A percentile compares a stretch with the other conserved stretches of the same genome.
These are phyloP conservation scores for Dendrobium nobile DNA, from an alignment of 106 monocot species.

Conservation along the genomic window DNA sequence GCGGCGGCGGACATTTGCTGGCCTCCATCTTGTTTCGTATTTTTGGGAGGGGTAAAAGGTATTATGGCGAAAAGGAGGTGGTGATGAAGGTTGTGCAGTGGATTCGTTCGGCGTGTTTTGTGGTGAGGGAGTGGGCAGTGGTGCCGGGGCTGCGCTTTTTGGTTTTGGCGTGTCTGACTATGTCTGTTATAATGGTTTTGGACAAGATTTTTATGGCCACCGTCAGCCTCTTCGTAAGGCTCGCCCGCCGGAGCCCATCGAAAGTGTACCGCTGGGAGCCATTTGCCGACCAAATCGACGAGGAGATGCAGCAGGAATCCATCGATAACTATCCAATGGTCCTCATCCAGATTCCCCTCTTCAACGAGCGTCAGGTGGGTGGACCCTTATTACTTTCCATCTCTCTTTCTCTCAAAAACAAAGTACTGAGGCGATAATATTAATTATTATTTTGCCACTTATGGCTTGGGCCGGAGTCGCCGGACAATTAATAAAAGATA, in stretches of 20 bases:
- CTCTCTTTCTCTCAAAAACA: too few relatives aligned
- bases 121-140: constrained; percentile 8
- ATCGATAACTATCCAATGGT: constrained; percentile 25
- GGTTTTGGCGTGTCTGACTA: constrained; percentile 12
- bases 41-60: too few relatives aligned
- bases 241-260: constrained; percentile 17
- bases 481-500: too few relatives aligned
- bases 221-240: constrained; percentile 21
- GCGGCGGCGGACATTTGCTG: too few relatives aligned
- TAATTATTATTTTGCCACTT: too few relatives aligned
- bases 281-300: not conserved
- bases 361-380: constrained; percentile 27
- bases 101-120: constrained; percentile 2
- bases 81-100: too few relatives aligned
- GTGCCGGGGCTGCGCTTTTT: constrained; percentile 5
- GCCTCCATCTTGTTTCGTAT: too few relatives aligned
- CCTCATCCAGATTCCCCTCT: constrained; percentile 31
- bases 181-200: constrained; percentile 27
- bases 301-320: constrained; percentile 16
- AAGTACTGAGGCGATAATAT: too few relatives aligned
- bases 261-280: constrained; percentile 26
- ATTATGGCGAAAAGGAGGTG: too few relatives aligned
- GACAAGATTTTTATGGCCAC: constrained; percentile 26
- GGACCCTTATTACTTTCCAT: too few relatives aligned
- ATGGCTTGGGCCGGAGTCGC: too few relatives aligned